Percentiles rank a stretch among this genome's conserved stretches.
Conservation (phyloP, 148 eudicot genomes). For the Amaranthus cruentus region DNA sequence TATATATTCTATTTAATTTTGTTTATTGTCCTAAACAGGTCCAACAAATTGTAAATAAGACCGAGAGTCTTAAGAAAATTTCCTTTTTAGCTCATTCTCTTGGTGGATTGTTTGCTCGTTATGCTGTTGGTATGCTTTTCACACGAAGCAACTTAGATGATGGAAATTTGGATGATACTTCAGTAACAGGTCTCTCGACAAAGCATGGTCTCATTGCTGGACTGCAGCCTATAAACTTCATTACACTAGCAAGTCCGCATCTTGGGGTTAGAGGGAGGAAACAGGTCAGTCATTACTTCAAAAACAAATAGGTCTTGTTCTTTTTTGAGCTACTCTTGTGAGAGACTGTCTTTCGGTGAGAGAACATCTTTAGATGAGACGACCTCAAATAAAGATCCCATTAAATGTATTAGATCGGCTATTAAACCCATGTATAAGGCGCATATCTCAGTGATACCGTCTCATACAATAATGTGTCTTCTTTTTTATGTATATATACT, state of each 20-base stretch:
- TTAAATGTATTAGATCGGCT: too few species aligned
- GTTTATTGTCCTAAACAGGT: conserved; percentile 44
- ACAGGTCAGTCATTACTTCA: conserved; percentile 49
- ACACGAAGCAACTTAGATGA: conserved; percentile 22
- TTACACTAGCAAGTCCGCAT: conserved; percentile 96
- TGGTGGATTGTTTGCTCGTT: conserved; percentile 93
- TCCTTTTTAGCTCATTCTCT: conserved; percentile 97
- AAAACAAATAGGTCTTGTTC: background rate
- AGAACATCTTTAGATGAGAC: too few species aligned
- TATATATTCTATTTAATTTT: conserved; percentile 8
- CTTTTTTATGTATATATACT: too few species aligned
- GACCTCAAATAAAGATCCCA: too few species aligned
- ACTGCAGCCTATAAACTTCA: conserved; percentile 79
- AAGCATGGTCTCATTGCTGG: conserved; percentile 63
- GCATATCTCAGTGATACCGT: too few species aligned
- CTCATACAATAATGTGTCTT: too few species aligned
- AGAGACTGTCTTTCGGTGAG: too few species aligned
- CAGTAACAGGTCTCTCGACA: conserved; percentile 28
- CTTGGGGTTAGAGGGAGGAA: conserved; percentile 97
- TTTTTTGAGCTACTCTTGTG: background rate
- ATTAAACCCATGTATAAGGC: too few species aligned
- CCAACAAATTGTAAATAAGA: conserved; percentile 60
- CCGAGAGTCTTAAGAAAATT: conserved; percentile 67
- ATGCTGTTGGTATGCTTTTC: conserved; percentile 76
- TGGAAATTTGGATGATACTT: conserved; percentile 28